Evolutionary conservation across 2,329 filamentous ascomycete species (phyloP).

Genomic region (Aspergillus tanneri): DNA sequence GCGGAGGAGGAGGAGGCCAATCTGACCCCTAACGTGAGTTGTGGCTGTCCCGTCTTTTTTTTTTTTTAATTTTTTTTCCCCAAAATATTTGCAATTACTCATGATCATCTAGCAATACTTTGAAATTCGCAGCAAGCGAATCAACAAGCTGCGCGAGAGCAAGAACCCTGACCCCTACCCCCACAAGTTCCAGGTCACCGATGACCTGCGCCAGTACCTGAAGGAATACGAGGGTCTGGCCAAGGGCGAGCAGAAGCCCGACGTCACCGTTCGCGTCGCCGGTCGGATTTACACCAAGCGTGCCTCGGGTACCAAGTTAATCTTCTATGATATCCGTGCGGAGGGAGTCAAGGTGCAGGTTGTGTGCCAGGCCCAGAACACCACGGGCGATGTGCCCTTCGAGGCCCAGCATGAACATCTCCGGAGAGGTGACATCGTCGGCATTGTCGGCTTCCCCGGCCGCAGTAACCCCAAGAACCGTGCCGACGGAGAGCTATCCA

Average conservation of each 20-base stretch:
- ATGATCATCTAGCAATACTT: constrained; percentile 73
- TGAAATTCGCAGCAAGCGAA: constrained; percentile 83
- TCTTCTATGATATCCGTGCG: constrained; percentile 83
- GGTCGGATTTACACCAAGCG: constrained; percentile 89
- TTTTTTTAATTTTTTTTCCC: not conserved
- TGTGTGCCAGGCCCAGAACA: constrained; percentile 84
- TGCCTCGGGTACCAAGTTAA: constrained; percentile 75
- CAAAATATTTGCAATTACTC: constrained; percentile 3
- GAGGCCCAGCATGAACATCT: constrained; percentile 86
- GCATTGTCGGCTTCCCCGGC: constrained; percentile 78
- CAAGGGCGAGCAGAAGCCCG: constrained; percentile 79
- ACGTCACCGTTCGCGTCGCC: constrained; percentile 73
- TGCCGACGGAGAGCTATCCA: constrained; percentile 85
- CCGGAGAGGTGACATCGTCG: constrained; percentile 88
- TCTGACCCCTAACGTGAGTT: constrained; percentile 67
- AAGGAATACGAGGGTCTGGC: constrained; percentile 73
- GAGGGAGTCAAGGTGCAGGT: constrained; percentile 81
- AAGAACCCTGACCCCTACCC: constrained; percentile 83
- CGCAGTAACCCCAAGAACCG: constrained; percentile 86
- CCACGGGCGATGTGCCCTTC: constrained; percentile 68
- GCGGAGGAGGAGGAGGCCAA: constrained; percentile 68
- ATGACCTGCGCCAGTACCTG: constrained; percentile 77
- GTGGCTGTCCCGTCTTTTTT: constrained; percentile 4
- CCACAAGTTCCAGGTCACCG: constrained; percentile 87
- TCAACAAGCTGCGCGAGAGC: constrained; percentile 72